Evolutionary conservation across 352 stramenopile species (phyloP).

Genomic region (Phytophthora pinifolia): DNA sequence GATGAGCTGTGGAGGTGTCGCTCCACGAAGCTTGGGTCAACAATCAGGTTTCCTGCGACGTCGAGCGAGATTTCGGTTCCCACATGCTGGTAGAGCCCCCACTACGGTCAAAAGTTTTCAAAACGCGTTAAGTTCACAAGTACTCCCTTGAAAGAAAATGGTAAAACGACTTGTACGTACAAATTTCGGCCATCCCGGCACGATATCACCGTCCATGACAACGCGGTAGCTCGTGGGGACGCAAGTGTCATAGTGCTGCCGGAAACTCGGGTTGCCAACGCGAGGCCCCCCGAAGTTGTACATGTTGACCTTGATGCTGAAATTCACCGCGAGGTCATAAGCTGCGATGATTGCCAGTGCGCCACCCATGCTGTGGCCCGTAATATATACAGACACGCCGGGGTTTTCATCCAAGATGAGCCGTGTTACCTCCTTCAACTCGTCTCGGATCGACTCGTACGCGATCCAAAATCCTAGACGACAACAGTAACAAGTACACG

Average conservation of each 20-base stretch:
- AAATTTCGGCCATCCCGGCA: constrained; percentile 70
- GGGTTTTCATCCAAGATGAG: constrained; percentile 83
- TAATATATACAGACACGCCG: constrained; percentile 89
- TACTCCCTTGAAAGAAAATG: constrained; percentile 3
- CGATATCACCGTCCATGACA: constrained; percentile 83
- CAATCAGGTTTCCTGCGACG: constrained; percentile 71
- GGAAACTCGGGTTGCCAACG: constrained; percentile 85
- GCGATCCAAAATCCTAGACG: constrained; percentile 78
- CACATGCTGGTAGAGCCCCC: constrained; percentile 76
- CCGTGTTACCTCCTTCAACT: constrained; percentile 76
- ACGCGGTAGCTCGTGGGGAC: constrained; percentile 82
- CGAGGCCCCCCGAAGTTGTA: constrained; percentile 90
- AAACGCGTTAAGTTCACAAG: constrained; percentile 3
- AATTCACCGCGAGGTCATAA: constrained; percentile 85
- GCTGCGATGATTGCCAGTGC: constrained; percentile 88
- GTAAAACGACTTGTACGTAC: constrained; percentile 36
- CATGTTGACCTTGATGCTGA: constrained; percentile 87
- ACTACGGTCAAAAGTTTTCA: constrained; percentile 29
- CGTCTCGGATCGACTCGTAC: constrained; percentile 77
- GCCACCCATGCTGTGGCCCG: constrained; percentile 92
- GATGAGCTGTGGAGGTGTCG: constrained; percentile 68
- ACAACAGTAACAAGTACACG: neutral
- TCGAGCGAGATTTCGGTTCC: constrained; percentile 75
- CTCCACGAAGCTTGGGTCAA: constrained; percentile 83
- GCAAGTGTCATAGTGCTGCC: constrained; percentile 68